These are phyloP conservation scores for Blumeria graminis DNA, from an alignment of 2,329 filamentous ascomycete genomes.

Conservation along the genomic window DNA sequence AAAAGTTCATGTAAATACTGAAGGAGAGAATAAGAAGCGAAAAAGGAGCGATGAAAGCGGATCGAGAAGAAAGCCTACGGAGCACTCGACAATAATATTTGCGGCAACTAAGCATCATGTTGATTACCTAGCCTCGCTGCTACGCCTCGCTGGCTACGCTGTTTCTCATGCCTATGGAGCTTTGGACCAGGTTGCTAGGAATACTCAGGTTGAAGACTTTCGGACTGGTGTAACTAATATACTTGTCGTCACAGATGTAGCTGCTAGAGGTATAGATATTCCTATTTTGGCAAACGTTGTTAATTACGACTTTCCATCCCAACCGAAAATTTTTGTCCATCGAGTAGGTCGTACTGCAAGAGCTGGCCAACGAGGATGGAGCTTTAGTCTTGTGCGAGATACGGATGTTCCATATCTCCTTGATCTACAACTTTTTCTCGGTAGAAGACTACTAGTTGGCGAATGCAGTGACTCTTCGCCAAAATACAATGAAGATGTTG, in stretches of 20 bases:
- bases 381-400: constrained; percentile 75
- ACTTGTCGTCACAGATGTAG: constrained; percentile 87
- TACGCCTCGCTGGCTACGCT: constrained; percentile 61
- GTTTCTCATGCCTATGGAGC: constrained; percentile 90
- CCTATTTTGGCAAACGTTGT: constrained; percentile 89
- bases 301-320: constrained; percentile 94
- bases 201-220: constrained; percentile 80
- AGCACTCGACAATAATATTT: constrained; percentile 87
- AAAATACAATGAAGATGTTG: constrained; percentile 62
- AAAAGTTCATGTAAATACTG: constrained; percentile 19
- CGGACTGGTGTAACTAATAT: constrained; percentile 66
- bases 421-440: constrained; percentile 82
- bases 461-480: constrained; percentile 31
- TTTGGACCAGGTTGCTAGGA: constrained; percentile 78
- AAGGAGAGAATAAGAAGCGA: constrained; percentile 36
- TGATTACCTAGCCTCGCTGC: constrained; percentile 66
- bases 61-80: constrained; percentile 47
- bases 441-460: constrained; percentile 58
- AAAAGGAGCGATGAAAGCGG: constrained; percentile 35
- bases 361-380: constrained; percentile 82
- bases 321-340: constrained; percentile 92
- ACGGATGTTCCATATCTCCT: constrained; percentile 78
- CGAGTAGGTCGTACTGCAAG: constrained; percentile 87
- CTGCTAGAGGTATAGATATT: constrained; percentile 92
- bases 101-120: constrained; percentile 92